Evolutionary conservation across 495 filamentous ascomycete species (phyloP), one percentile per base, ranked within the genome.

Genomic region (Xylaria scruposa): DNA sequence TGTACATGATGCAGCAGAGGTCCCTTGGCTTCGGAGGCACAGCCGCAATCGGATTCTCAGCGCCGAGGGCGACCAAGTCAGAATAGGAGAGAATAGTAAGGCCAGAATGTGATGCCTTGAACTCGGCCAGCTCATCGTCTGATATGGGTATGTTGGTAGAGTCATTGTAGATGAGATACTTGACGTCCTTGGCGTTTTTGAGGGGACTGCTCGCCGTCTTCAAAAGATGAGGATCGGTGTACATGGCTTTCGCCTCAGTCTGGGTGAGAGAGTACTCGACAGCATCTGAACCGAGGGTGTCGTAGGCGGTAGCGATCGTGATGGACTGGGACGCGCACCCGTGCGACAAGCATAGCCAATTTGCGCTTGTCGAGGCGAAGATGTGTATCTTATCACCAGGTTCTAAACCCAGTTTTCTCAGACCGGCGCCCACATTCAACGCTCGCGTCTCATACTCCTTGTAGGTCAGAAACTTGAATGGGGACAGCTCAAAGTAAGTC

Each of bases 1-100:
- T 98, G 83, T 98, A 98, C 85, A 97, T 98, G 81, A 98, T 94
- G 59, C 95, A 97, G 75, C 93, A 89, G 61, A 90, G 85, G 72
- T 97, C 93, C 1, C 89, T 85, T 0, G 92, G 86, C 42, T 82
- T 81, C 2, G 95, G 94, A n/a, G 88, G 86, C 61, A 88, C 88
- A n/a, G 85, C 84, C 12, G 88, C 86, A 38, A 84, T 83, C 36
- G 92, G 91, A 29, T 91, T 87, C 7, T 86, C 82, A 70, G 87
- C 87, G 47, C 95, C 95, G 24, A 97, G 80, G 9, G 73, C 70
- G 40, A 81, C 79, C 31, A 87, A 77, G 29, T 87, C 84, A 51
- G 81, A 81, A 66, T 79, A 85, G 38, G 83, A 81, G 46, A 84
- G 38, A 42, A 87, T 75, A 19, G 76, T 83, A 56, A 86, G 77